Conservation (phyloP, 306 rosid species). For the Rubus parviflorus region DNA sequence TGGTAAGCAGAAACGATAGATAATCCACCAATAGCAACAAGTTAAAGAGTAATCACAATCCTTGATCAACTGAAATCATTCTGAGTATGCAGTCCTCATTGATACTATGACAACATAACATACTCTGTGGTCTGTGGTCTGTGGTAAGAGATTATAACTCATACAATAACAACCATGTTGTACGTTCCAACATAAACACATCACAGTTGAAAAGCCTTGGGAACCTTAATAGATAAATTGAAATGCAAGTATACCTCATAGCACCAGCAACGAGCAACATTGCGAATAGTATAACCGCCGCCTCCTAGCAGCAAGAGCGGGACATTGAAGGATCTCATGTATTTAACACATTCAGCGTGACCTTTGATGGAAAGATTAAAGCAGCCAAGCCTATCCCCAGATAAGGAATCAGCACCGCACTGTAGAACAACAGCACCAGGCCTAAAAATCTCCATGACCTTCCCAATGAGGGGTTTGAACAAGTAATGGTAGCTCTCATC, state of each 20-base stretch:
- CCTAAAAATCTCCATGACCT: conserved; percentile 83
- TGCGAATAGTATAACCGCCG: conserved; percentile 87
- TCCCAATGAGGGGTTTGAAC: conserved; percentile 81
- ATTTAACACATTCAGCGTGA: conserved; percentile 86
- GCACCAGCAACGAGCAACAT: conserved; percentile 96
- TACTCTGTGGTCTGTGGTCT: background rate
- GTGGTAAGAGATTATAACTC: background rate
- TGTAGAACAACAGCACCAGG: conserved; percentile 95
- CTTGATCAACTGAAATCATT: background rate
- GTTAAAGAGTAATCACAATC: background rate
- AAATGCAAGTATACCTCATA: conserved; percentile 57
- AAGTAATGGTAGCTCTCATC: conserved; percentile 87
- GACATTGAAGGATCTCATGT: conserved; percentile 87
- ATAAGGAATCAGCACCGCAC: conserved; percentile 89
- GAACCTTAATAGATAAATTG: conserved; percentile 6
- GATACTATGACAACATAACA: background rate
- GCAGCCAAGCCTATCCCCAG: conserved; percentile 89
- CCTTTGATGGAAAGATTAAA: conserved; percentile 88
- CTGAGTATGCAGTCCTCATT: background rate
- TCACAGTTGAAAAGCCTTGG: background rate
- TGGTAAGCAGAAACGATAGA: background rate
- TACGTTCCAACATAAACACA: background rate
- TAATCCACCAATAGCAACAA: background rate
- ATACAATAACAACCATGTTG: background rate
- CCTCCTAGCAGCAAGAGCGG: conserved; percentile 84